Percentiles rank a stretch among this genome's conserved stretches.
Conservation (phyloP, 1,284 basidiomycete genomes). For the Schizophyllum commune region DNA sequence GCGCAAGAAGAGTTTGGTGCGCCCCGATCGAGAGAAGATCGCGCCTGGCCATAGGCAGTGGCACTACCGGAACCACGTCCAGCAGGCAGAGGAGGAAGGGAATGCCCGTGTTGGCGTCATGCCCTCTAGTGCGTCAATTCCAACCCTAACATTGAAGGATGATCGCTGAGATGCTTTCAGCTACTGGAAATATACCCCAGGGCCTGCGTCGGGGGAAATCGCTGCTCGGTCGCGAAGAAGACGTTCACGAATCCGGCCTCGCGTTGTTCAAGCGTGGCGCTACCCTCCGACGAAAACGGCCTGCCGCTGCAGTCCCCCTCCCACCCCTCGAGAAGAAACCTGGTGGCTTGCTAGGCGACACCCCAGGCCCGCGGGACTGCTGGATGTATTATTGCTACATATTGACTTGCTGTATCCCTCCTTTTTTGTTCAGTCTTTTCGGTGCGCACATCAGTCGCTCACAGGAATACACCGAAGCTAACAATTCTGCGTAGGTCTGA, state of each 20-base stretch:
- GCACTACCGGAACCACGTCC: constrained; percentile 90
- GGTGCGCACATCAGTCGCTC: constrained; percentile 37
- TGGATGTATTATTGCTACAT: constrained; percentile 97
- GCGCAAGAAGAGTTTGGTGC: constrained; percentile 92
- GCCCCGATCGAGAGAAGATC: constrained; percentile 94
- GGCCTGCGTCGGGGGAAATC: constrained; percentile 79
- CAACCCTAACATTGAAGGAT: too few species aligned
- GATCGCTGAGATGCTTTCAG: constrained; percentile 24
- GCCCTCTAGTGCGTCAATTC: constrained; percentile 63
- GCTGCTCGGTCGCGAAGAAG: constrained; percentile 80
- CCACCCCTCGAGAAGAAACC: constrained; percentile 25
- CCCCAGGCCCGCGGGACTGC: constrained; percentile 80
- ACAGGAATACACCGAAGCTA: not conserved
- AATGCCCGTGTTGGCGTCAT: constrained; percentile 55
- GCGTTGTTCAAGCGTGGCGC: constrained; percentile 79
- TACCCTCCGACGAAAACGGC: constrained; percentile 64
- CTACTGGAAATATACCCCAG: constrained; percentile 79
- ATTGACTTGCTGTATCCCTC: constrained; percentile 80
- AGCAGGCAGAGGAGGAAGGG: constrained; percentile 68
- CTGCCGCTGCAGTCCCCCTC: constrained; percentile 16
- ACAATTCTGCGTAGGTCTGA: constrained; percentile 48
- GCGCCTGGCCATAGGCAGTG: constrained; percentile 93
- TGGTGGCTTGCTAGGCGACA: constrained; percentile 58
- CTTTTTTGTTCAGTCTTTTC: constrained; percentile 58
- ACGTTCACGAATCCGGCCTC: constrained; percentile 81